Conservation (phyloP, 1,139 yeast species). For the Sporopachydermia cereana region DNA sequence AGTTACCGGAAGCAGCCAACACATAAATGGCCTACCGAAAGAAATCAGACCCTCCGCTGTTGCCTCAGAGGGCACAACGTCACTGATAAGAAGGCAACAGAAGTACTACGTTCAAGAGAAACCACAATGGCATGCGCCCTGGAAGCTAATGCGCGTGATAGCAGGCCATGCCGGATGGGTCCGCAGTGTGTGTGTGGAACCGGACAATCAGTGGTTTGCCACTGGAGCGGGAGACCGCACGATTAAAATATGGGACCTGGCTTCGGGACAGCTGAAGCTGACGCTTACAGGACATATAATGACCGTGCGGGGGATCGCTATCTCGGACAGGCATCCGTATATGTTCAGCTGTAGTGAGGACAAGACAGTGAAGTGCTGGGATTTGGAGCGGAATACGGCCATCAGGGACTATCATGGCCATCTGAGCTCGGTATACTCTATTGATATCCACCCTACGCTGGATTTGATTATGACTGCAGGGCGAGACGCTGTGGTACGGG, state of each 20-base stretch:
- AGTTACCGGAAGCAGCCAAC: slow-evolving; percentile 12
- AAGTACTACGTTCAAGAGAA: slow-evolving; percentile 13
- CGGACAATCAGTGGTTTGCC: slow-evolving; percentile 82
- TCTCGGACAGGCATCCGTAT: slow-evolving; percentile 73
- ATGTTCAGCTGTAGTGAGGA: slow-evolving; percentile 91
- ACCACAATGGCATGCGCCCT: slow-evolving; percentile 47
- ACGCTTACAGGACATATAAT: slow-evolving; percentile 85
- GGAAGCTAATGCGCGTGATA: slow-evolving; percentile 65
- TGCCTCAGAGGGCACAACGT: slow-evolving; percentile 18
- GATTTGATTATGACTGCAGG: slow-evolving; percentile 88
- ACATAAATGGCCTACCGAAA: slow-evolving; percentile 12
- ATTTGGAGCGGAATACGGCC: slow-evolving; percentile 72
- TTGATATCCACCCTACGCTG: slow-evolving; percentile 77
- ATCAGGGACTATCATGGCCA: slow-evolving; percentile 91
- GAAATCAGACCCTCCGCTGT: not conserved
- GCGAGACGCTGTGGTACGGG: slow-evolving; percentile 72
- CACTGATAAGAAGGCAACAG: slow-evolving; percentile 14
- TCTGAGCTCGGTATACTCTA: slow-evolving; percentile 75
- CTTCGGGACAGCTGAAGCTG: slow-evolving; percentile 53
- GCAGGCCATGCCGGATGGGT: slow-evolving; percentile 96
- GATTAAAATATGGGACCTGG: slow-evolving; percentile 77
- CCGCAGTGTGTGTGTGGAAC: slow-evolving; percentile 67
- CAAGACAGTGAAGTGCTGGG: slow-evolving; percentile 94
- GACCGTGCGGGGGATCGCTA: slow-evolving; percentile 70
- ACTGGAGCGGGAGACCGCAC: slow-evolving; percentile 87